These are phyloP conservation scores for Alternaria arborescens DNA, from an alignment of 2,329 filamentous ascomycete species.

Conservation along the genomic window DNA sequence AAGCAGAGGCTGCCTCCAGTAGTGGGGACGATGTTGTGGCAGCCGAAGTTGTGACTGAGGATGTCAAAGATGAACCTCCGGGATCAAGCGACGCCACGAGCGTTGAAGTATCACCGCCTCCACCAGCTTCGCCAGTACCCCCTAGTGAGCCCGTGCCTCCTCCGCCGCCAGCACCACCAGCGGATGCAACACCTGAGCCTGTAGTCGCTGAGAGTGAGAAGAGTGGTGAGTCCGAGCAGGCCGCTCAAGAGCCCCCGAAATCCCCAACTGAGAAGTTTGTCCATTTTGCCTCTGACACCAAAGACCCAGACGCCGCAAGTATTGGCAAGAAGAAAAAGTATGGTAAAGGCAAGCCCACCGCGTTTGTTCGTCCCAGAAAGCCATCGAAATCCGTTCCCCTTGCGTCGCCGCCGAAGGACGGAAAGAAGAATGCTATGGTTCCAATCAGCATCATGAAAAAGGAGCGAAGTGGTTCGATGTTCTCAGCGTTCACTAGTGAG, in stretches of 20 bases:
- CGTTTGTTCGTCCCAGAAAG: constrained; percentile 44
- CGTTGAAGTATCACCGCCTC: constrained; percentile 8
- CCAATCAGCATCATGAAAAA: constrained; percentile 31
- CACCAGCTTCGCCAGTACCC: constrained; percentile 15
- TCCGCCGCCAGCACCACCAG: constrained; percentile 22
- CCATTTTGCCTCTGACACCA: constrained; percentile 51
- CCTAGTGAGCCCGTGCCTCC: constrained; percentile 21
- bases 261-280: constrained; percentile 45
- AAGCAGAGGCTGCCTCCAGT: constrained; percentile 8
- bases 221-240: constrained; percentile 51
- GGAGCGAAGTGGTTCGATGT: constrained; percentile 27
- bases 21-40: constrained; percentile 21
- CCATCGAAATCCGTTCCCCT: constrained; percentile 29
- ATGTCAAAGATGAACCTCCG: constrained; percentile 39
- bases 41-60: constrained; percentile 25
- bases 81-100: constrained; percentile 12
- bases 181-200: constrained; percentile 6
- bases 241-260: constrained; percentile 43
- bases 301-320: constrained; percentile 45
- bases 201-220: constrained; percentile 35
- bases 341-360: constrained; percentile 42
- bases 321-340: constrained; percentile 39
- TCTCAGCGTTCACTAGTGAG: constrained; percentile 28
- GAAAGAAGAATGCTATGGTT: constrained; percentile 37
- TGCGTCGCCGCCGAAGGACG: constrained; percentile 36